Evolutionary conservation across 1,139 yeast species (phyloP).

Genomic region (Insectozyma bohioensis): DNA sequence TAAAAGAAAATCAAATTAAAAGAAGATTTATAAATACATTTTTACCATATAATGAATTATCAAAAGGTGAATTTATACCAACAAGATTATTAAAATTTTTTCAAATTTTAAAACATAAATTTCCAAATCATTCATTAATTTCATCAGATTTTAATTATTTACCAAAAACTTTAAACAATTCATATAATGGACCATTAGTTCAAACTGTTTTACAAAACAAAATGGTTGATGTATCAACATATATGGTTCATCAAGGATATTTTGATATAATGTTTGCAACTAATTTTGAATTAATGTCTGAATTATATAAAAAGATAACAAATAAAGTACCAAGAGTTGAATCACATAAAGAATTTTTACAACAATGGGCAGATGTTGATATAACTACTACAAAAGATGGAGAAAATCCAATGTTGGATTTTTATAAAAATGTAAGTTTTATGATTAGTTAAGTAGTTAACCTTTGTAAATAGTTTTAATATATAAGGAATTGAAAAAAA

Average conservation of each 20-base stretch:
- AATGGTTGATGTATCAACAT: slow-evolving; percentile 70
- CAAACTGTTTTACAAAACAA: slow-evolving; percentile 71
- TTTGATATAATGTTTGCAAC: slow-evolving; percentile 90
- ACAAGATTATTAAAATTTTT: slow-evolving; percentile 70
- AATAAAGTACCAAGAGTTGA: slow-evolving; percentile 59
- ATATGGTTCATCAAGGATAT: slow-evolving; percentile 80
- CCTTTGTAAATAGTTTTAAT: slow-evolving; percentile 1
- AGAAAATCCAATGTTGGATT: slow-evolving; percentile 84
- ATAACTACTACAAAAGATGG: slow-evolving; percentile 73
- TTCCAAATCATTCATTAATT: slow-evolving; percentile 74
- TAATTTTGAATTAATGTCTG: slow-evolving; percentile 63
- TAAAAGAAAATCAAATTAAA: slow-evolving; percentile 35
- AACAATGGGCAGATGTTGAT: slow-evolving; percentile 70
- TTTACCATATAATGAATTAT: slow-evolving; percentile 64
- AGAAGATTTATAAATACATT: slow-evolving; percentile 31
- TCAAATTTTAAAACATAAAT: slow-evolving; percentile 58
- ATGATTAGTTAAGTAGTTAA: slow-evolving; percentile 35
- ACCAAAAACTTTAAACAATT: slow-evolving; percentile 63
- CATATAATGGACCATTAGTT: slow-evolving; percentile 73
- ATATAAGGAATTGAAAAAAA: too few species aligned
- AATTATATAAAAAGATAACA: slow-evolving; percentile 62
- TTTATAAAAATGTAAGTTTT: slow-evolving; percentile 77
- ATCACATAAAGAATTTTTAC: slow-evolving; percentile 64
- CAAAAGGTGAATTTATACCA: slow-evolving; percentile 81
- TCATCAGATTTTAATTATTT: slow-evolving; percentile 73